Base-by-base conservation (phyloP, 1,139 yeast species). In the Geotrichum candidum region DNA sequence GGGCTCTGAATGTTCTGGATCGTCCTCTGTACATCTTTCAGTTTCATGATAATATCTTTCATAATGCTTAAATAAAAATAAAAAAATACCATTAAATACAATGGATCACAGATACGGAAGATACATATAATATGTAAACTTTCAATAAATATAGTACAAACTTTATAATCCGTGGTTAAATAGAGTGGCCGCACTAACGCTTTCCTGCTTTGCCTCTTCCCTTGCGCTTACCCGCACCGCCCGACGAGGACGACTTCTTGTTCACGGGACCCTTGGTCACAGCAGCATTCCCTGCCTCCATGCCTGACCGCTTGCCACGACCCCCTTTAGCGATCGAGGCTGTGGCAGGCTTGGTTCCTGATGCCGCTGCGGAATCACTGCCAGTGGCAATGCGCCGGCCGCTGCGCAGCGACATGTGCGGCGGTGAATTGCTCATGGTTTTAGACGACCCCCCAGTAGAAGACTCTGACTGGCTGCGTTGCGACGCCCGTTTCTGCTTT, bases 191-290 rank as follows among this genome's bases (percentile, higher is more conserved):
- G 6, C 50, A 46, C 25, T 46, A 46, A 46, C 18, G 45, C 27
- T 53, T 25, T 31, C 56, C 48, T 33, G 41, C 48, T 52, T 46
- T n/a, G 27, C 59, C 46, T 41, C 46, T 41, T 41, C 46, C 46
- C 46, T 41, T 41, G 7, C 46, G 46, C 18, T 41, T 41, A 18
- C 46, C 18, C 4, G 46, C n/a, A 41, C 46, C 46, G 18, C 46
- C 18, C 22, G 15, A n/a, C 18, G 18, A 18, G n/a, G 46, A 18
- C 2, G 46, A 15, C 18, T 41, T 41, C n/a, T 41, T 41, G 46
- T 15, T 15, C 46, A 41, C 46, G 22, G 46, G 46, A n/a, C 46
- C 46, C 46, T 41, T 41, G 9, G 46, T 4, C 18, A 4, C 46
- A 41, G 46, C 6, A 27, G 31, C 31, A 27, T 6, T 41, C 15